These are phyloP conservation scores for Porodaedalea pini DNA, from an alignment of 1,284 basidiomycete species.

Conservation along the genomic window DNA sequence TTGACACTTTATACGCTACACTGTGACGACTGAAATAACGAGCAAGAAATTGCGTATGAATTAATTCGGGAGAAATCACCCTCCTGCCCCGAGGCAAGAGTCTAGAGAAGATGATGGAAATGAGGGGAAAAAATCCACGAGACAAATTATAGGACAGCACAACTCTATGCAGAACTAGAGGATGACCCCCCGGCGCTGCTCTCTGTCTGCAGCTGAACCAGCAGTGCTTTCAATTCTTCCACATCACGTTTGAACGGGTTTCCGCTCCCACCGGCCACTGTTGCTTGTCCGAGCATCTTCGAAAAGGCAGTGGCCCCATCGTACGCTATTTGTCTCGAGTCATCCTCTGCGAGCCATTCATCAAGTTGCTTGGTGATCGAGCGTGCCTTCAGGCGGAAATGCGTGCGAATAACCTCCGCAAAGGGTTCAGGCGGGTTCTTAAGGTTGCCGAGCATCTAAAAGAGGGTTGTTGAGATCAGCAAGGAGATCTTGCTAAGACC, in stretches of 20 bases:
- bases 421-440: slow-evolving; percentile 80
- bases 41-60: too few species aligned
- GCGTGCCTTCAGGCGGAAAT: slow-evolving; percentile 82
- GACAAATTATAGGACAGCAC: too few species aligned
- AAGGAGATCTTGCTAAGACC: slow-evolving; percentile 3
- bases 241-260: slow-evolving; percentile 65
- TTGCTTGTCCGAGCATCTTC: slow-evolving; percentile 23
- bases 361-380: slow-evolving; percentile 74
- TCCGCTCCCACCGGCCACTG: slow-evolving; percentile 40
- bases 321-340: slow-evolving; percentile 50
- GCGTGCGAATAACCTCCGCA: slow-evolving; percentile 78
- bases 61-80: too few species aligned
- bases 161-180: background rate
- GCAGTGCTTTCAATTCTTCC: slow-evolving; percentile 57
- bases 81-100: too few species aligned
- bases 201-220: slow-evolving; percentile 42
- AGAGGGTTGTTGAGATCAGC: background rate
- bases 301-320: slow-evolving; percentile 47
- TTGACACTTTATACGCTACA: too few species aligned
- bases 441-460: slow-evolving; percentile 81
- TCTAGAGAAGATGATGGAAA: too few species aligned
- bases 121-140: too few species aligned
- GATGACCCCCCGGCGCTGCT: background rate
- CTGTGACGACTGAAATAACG: too few species aligned
- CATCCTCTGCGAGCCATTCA: slow-evolving; percentile 71